Conservation (phyloP, 441 rosid species). For the Isatis lusitanica region DNA sequence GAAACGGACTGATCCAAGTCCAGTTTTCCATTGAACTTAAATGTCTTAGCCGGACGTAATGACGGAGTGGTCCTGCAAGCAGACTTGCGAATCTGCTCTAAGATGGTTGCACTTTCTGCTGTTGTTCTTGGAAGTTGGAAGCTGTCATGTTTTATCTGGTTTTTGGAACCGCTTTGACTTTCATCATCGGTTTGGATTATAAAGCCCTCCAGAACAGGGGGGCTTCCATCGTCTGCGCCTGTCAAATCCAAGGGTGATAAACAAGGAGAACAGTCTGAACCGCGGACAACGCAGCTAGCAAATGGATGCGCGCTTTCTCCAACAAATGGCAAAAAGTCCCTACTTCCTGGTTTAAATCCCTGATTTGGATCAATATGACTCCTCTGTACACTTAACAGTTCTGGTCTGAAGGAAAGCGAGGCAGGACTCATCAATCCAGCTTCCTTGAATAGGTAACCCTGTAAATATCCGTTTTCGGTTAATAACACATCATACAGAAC, state of each 20-base stretch:
- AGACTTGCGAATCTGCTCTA: slow-evolving; percentile 74
- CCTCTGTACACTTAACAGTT: slow-evolving; percentile 34
- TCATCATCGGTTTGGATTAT: slow-evolving; percentile 49
- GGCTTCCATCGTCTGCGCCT: slow-evolving; percentile 39
- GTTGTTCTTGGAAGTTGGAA: slow-evolving; percentile 54
- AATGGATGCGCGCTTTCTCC: slow-evolving; percentile 40
- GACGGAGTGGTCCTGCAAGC: slow-evolving; percentile 63
- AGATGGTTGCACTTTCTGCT: slow-evolving; percentile 51
- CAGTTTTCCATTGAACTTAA: slow-evolving; percentile 38
- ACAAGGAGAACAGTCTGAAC: slow-evolving; percentile 40
- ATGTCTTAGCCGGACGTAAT: slow-evolving; percentile 47
- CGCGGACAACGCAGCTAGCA: slow-evolving; percentile 29
- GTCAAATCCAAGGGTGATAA: slow-evolving; percentile 35
- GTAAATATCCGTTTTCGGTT: slow-evolving; percentile 34
- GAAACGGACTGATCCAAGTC: slow-evolving; percentile 64
- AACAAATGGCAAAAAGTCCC: slow-evolving; percentile 33
- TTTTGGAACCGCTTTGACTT: slow-evolving; percentile 36
- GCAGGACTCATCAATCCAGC: slow-evolving; percentile 40
- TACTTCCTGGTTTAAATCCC: slow-evolving; percentile 35
- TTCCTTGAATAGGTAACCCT: slow-evolving; percentile 39
- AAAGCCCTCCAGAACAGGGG: slow-evolving; percentile 72
- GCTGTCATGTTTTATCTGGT: slow-evolving; percentile 42
- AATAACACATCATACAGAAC: slow-evolving; percentile 13
- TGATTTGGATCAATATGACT: slow-evolving; percentile 36
- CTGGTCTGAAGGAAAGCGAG: slow-evolving; percentile 34